phyloP scores from a whole-genome alignment of 129 eudicot genomes.

The Flaveria bidentis region DNA sequence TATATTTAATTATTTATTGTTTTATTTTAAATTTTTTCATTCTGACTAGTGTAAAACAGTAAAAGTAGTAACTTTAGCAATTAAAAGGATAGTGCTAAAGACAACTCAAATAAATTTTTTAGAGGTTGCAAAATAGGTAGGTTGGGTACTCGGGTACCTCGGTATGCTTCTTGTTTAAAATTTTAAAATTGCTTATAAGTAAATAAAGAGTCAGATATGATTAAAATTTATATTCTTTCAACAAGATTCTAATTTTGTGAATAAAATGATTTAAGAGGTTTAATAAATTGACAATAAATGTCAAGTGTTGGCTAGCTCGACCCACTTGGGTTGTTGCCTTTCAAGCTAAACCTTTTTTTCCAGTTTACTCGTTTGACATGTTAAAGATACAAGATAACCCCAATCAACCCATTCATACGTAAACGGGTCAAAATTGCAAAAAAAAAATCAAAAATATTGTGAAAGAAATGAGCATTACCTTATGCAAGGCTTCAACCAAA shows the following conservation, averaged over 20 bases:
- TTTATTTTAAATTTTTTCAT: neutral
- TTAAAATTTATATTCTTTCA: neutral
- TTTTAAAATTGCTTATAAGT: neutral
- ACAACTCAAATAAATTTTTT: neutral
- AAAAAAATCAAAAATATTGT: neutral
- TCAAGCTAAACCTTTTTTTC: neutral
- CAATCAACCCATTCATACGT: neutral
- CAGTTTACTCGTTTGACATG: neutral
- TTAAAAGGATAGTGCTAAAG: neutral
- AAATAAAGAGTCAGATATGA: neutral
- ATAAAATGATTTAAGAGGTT: neutral
- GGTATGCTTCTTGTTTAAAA: neutral
- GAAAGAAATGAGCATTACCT: slow-evolving; percentile 43
- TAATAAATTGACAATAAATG: neutral
- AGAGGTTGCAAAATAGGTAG: neutral
- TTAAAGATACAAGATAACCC: neutral
- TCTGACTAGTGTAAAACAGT: neutral
- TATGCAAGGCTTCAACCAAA: slow-evolving; percentile 93
- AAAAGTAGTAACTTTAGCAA: neutral
- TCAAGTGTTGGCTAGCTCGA: neutral
- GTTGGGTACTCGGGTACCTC: neutral
- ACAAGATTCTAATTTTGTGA: neutral
- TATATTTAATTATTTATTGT: neutral
- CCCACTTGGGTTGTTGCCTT: neutral
- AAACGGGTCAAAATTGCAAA: neutral